Base-by-base conservation (phyloP, 352 stramenopile species). In the Phytophthora pseudosyringae region DNA sequence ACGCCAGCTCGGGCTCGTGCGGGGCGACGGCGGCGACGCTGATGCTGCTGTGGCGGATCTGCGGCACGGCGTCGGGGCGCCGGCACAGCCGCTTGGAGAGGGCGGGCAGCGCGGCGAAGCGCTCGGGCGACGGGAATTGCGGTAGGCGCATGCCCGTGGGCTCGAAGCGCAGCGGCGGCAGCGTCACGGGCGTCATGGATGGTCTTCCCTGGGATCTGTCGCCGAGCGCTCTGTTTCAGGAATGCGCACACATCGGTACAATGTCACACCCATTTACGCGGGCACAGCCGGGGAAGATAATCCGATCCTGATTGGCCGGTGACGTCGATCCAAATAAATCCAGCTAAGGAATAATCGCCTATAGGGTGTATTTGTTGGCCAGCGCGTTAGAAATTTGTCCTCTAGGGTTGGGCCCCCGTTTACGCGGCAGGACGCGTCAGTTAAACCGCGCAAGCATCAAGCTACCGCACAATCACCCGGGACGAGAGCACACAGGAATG, bases 131-230 rank as follows among this genome's bases (percentile, higher is more conserved):
- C 10, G 46, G 32, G 36, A 71, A 47, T 32, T 59, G 63, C 18
- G 38, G 45, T 5, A 61, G 38, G n/a, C 45, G 47, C 48, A 66
- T 45, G 13, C 57, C 29, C 12, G 60, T 21, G 10, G 36, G 38
- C 33, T 72, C 50, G 8, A 55, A 45, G 41, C 51, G 64, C 25
- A 72, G 57, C 26, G 64, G 64, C 26, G 64, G 64, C 31, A 72
- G 51, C 6, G 57, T 45, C 26, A 71, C 32, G 16, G 63, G 63
- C 13, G 56, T 59, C 56, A 62, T 67, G 29, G 11, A 7, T 18
- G 31, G 0, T 26, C 28, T 29, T 41, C 25, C n/a, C 12, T 44
- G 5, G n/a, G 3, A 12, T 36, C 11, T 61, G 25, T 67, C 39
- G 16, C 13, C 26, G 15, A 46, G 35, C 12, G 18, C 46, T 38